These are phyloP conservation scores for Pholiota adiposa DNA, from an alignment of 1,284 basidiomycete genomes.

Conservation along the genomic window DNA sequence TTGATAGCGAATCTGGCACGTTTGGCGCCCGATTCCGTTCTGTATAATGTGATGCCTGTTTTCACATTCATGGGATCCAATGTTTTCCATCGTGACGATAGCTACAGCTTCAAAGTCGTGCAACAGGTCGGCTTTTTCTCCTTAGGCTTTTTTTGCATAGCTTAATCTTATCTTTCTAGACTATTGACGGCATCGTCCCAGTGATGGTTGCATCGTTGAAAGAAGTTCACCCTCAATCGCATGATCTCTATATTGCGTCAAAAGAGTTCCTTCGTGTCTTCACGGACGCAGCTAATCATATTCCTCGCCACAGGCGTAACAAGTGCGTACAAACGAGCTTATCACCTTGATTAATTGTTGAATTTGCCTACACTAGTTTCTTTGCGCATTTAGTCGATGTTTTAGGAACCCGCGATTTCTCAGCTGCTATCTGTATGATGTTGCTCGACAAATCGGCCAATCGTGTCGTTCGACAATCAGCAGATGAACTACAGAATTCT, in stretches of 20 bases:
- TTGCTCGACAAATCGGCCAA: conserved; percentile 82
- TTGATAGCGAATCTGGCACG: conserved; percentile 86
- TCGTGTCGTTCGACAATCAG: conserved; percentile 69
- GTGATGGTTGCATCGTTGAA: conserved; percentile 85
- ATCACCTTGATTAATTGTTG: conserved; percentile 5
- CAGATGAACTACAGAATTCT: conserved; percentile 61
- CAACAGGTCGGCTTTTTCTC: conserved; percentile 70
- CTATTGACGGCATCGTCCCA: conserved; percentile 91
- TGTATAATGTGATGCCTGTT: conserved; percentile 97
- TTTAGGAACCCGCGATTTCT: conserved; percentile 82
- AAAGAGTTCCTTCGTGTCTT: conserved; percentile 85
- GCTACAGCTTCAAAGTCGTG: conserved; percentile 93
- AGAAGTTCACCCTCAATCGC: conserved; percentile 50
- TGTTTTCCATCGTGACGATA: conserved; percentile 95
- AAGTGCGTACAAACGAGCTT: conserved; percentile 55
- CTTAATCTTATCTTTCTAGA: conserved; percentile 48
- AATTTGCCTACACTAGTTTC: conserved; percentile 61
- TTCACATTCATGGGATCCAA: conserved; percentile 99
- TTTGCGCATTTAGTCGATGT: conserved; percentile 91
- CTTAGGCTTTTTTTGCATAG: background rate
- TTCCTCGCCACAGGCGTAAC: conserved; percentile 86
- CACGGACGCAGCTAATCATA: conserved; percentile 85
- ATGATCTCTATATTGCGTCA: conserved; percentile 69
- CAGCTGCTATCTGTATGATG: conserved; percentile 86
- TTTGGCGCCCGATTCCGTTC: conserved; percentile 87